phyloP scores from a whole-genome alignment of 352 stramenopile genomes.

The Pythium sukuiense region DNA sequence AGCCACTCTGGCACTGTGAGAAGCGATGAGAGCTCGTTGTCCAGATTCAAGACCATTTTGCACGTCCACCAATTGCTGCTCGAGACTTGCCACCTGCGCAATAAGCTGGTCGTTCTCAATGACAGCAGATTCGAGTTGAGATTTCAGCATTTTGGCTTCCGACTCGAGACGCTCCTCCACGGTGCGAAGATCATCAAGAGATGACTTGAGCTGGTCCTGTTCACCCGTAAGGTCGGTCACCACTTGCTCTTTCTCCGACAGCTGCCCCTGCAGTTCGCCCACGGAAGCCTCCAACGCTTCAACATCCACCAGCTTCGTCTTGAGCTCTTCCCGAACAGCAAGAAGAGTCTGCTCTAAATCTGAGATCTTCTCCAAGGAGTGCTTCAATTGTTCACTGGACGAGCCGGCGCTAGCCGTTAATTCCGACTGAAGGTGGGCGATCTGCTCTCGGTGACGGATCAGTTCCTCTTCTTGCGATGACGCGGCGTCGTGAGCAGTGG shows the following conservation, averaged over 20 bases:
- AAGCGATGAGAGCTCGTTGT: background rate
- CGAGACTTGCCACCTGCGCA: slow-evolving; percentile 1
- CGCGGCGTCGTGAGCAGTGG: background rate
- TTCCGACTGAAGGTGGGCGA: slow-evolving; percentile 1
- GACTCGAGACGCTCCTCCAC: too few species aligned
- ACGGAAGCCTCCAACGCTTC: background rate
- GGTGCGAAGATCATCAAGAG: too few species aligned
- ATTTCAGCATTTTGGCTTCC: too few species aligned
- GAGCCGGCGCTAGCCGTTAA: too few species aligned
- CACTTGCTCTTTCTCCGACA: slow-evolving; percentile 1
- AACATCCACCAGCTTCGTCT: background rate
- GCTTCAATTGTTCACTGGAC: background rate
- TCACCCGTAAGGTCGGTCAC: background rate
- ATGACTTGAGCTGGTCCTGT: background rate
- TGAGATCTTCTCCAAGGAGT: background rate
- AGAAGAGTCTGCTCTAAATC: background rate
- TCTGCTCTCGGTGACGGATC: background rate
- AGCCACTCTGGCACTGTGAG: background rate
- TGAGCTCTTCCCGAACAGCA: slow-evolving; percentile 4
- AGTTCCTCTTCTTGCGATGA: background rate
- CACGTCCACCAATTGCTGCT: slow-evolving; percentile 2
- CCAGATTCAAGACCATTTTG: background rate
- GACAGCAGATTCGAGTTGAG: too few species aligned
- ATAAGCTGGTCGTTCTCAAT: too few species aligned
- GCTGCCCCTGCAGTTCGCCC: background rate